Percentiles rank a stretch among this genome's conserved stretches.
Conservation (phyloP, 2,329 filamentous ascomycete species). For the Byssothecium circinans region DNA sequence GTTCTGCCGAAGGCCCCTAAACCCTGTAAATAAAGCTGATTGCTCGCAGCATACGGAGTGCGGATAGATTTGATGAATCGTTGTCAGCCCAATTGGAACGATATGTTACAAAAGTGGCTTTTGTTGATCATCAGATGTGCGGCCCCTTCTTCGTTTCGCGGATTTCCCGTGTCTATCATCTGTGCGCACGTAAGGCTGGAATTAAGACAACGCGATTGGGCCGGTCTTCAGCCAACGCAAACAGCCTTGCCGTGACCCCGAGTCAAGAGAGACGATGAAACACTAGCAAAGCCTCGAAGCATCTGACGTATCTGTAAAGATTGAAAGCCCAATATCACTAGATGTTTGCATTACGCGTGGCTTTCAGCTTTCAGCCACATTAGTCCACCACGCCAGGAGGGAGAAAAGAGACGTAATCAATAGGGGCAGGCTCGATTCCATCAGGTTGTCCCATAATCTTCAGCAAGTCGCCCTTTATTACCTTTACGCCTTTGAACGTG, state of each 20-base stretch:
- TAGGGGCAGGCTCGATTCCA: constrained; percentile 63
- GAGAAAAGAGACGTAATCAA: constrained; percentile 68
- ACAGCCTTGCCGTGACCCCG: not conserved
- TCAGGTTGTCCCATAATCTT: constrained; percentile 61
- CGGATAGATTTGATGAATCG: too few relatives aligned
- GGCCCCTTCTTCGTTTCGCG: too few relatives aligned
- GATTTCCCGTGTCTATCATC: not conserved
- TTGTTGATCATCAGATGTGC: not conserved
- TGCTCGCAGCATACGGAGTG: too few relatives aligned
- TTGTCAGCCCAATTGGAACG: too few relatives aligned
- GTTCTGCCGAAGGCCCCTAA: too few relatives aligned
- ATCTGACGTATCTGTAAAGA: too few relatives aligned
- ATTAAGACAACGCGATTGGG: not conserved
- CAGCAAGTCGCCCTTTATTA: constrained; percentile 56
- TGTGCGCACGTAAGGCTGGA: not conserved
- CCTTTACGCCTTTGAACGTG: constrained; percentile 56
- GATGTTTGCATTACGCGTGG: too few relatives aligned
- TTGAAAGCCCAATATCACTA: too few relatives aligned
- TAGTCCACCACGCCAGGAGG: constrained; percentile 61
- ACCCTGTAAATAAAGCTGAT: too few relatives aligned
- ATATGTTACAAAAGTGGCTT: too few relatives aligned
- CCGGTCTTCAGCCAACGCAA: not conserved
- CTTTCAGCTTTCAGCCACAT: not conserved
- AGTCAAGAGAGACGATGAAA: too few relatives aligned
- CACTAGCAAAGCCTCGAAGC: too few relatives aligned